These are phyloP conservation scores for Colletotrichum sp. DNA, from an alignment of 2,329 filamentous ascomycete genomes.

Conservation along the genomic window DNA sequence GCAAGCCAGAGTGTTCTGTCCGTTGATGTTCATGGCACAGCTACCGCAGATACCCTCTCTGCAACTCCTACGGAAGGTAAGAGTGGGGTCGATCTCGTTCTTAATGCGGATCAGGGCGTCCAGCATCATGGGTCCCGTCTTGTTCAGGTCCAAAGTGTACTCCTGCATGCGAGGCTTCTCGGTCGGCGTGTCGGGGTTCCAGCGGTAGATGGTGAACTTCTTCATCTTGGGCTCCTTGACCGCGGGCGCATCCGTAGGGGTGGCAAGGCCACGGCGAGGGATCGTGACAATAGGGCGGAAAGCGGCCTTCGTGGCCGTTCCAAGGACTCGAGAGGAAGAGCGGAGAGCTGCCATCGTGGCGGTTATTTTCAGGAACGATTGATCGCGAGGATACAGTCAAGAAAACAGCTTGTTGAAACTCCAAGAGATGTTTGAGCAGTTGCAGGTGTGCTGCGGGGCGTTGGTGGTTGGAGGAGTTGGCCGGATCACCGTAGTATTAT, in stretches of 20 bases:
- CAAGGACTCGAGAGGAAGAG: conserved; percentile 60
- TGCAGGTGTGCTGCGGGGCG: neutral
- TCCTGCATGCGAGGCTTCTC: conserved; percentile 96
- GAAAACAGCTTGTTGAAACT: neutral
- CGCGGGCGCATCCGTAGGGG: conserved; percentile 63
- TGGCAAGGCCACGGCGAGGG: conserved; percentile 55
- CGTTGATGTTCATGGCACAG: conserved; percentile 99
- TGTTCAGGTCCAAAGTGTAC: conserved; percentile 95
- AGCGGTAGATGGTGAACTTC: conserved; percentile 98
- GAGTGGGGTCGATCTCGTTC: conserved; percentile 96
- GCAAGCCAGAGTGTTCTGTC: conserved; percentile 96
- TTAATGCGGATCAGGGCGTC: conserved; percentile 98
- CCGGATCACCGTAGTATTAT: neutral
- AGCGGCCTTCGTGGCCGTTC: conserved; percentile 44
- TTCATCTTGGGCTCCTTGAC: conserved; percentile 75
- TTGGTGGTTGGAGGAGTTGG: neutral
- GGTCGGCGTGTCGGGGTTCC: conserved; percentile 92
- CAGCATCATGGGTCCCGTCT: conserved; percentile 98
- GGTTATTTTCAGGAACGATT: neutral
- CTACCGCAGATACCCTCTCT: conserved; percentile 98
- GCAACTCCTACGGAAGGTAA: conserved; percentile 96
- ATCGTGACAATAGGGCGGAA: conserved; percentile 47
- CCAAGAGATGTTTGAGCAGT: neutral
- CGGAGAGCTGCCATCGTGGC: conserved; percentile 66
- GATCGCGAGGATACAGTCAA: neutral